Evolutionary conservation across 495 filamentous ascomycete genomes (phyloP).

Genomic region (Aspergillus asperescens): DNA sequence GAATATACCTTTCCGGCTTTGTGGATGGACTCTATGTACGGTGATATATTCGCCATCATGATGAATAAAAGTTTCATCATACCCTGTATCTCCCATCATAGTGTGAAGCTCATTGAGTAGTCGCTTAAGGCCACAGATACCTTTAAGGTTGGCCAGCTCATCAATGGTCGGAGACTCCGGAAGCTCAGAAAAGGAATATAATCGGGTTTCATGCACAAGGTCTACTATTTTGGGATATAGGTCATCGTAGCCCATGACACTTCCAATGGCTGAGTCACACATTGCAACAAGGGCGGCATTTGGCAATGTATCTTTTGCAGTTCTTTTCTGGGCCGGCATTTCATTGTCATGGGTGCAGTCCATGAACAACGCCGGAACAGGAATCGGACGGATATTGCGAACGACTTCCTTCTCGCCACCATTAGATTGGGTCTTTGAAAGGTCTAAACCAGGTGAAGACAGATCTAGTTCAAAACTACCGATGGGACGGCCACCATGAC

Average conservation of each 20-base stretch:
- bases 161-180: conserved; percentile 54
- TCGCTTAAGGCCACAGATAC: conserved; percentile 85
- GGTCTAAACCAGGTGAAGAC: conserved; percentile 39
- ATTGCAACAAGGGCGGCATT: conserved; percentile 92
- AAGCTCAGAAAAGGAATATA: conserved; percentile 64
- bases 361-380: conserved; percentile 94
- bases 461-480: conserved; percentile 88
- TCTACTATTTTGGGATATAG: conserved; percentile 89
- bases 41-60: conserved; percentile 95
- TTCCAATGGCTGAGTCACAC: conserved; percentile 90
- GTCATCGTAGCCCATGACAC: conserved; percentile 99
- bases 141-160: conserved; percentile 57
- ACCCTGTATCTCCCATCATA: conserved; percentile 88
- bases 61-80: conserved; percentile 92
- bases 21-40: conserved; percentile 89
- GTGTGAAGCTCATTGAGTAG: conserved; percentile 88
- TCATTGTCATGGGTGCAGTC: conserved; percentile 99
- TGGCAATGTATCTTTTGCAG: conserved; percentile 90
- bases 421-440: conserved; percentile 21
- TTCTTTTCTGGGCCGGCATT: conserved; percentile 89
- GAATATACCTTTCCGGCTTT: conserved; percentile 86
- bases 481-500: conserved; percentile 89
- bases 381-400: conserved; percentile 68
- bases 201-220: conserved; percentile 78
- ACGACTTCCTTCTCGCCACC: conserved; percentile 53